These are phyloP conservation scores for Didymella segeticola DNA, from an alignment of 2,329 filamentous ascomycete species.

Conservation along the genomic window DNA sequence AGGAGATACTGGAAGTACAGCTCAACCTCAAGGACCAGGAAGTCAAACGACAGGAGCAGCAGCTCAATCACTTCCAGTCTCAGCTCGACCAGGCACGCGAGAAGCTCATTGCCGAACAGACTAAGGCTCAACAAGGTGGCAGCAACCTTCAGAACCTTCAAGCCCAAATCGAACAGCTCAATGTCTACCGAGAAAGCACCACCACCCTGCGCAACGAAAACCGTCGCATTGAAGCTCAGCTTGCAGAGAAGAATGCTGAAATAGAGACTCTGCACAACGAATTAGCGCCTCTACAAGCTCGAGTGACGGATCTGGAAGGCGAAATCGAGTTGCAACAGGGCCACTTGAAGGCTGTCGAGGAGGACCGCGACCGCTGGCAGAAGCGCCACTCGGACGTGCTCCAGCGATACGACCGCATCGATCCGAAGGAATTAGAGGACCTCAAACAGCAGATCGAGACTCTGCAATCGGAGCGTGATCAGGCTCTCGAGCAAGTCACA, in stretches of 20 bases:
- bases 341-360: conserved; percentile 85
- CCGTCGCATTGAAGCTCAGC: conserved; percentile 75
- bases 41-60: conserved; percentile 84
- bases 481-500: conserved; percentile 59
- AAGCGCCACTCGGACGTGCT: conserved; percentile 95
- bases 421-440: conserved; percentile 89
- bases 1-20: conserved; percentile 97
- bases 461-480: conserved; percentile 59
- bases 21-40: conserved; percentile 89
- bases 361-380: conserved; percentile 93
- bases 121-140: conserved; percentile 75
- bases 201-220: conserved; percentile 88
- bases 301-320: conserved; percentile 81
- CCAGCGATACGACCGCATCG: conserved; percentile 93
- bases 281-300: conserved; percentile 82
- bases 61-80: conserved; percentile 83
- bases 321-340: conserved; percentile 82
- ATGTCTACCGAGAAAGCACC: conserved; percentile 93
- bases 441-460: conserved; percentile 77
- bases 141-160: conserved; percentile 88
- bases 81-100: conserved; percentile 89
- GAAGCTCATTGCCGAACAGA: conserved; percentile 87
- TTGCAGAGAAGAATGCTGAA: conserved; percentile 75
- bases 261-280: conserved; percentile 76
- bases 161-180: conserved; percentile 94